These are phyloP conservation scores for Trichosporon inkin DNA, from an alignment of 1,284 basidiomycete species.

Conservation along the genomic window DNA sequence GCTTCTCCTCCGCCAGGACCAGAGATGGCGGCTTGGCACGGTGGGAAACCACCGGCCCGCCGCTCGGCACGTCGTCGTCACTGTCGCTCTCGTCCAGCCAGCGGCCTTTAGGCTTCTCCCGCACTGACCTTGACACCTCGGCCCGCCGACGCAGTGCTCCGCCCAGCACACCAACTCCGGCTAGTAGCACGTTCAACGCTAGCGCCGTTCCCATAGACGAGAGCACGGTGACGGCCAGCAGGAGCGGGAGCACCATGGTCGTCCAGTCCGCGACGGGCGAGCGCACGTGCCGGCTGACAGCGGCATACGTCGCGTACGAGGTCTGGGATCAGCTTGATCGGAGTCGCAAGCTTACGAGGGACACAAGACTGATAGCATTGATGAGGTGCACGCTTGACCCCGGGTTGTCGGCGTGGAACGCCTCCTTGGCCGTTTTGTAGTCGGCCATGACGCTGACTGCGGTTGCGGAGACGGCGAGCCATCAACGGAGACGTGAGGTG, in stretches of 20 bases:
- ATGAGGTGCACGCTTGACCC: conserved; percentile 73
- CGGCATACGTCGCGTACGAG: conserved; percentile 66
- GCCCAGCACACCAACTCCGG: background rate
- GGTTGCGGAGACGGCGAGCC: background rate
- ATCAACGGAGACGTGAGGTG: background rate
- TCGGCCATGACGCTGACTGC: conserved; percentile 29
- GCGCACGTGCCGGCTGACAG: conserved; percentile 50
- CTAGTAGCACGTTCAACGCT: conserved; percentile 56
- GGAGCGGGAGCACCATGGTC: conserved; percentile 67
- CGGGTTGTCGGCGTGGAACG: conserved; percentile 73
- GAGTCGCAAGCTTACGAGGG: conserved; percentile 59
- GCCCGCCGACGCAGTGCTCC: background rate
- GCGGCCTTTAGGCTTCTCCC: conserved; percentile 31
- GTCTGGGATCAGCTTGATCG: conserved; percentile 52
- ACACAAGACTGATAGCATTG: conserved; percentile 67
- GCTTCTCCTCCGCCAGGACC: conserved; percentile 15
- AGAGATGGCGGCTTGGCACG: conserved; percentile 17
- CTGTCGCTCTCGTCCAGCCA: conserved; percentile 47
- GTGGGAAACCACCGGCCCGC: background rate
- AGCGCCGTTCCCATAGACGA: conserved; percentile 56
- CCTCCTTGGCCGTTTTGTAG: conserved; percentile 82
- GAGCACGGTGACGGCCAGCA: conserved; percentile 73
- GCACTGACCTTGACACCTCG: background rate
- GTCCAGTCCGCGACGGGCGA: conserved; percentile 57
- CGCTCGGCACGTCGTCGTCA: conserved; percentile 38